phyloP scores from a whole-genome alignment of 345 rosid genomes.

The Stellera chamaejasme region DNA sequence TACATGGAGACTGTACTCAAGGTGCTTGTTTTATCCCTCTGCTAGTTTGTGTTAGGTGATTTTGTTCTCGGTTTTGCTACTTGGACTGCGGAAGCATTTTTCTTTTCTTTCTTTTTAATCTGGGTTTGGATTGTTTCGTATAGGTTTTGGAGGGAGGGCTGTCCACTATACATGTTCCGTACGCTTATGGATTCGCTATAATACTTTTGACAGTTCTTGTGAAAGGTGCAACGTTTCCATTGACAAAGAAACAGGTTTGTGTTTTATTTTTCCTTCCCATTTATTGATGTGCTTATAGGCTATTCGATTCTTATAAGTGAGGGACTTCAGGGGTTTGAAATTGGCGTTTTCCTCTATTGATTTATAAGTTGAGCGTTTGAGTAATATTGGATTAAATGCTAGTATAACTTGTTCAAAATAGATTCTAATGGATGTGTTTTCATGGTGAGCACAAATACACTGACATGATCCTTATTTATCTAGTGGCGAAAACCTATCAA shows the following conservation, averaged over 20 bases:
- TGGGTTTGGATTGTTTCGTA: slow-evolving; percentile 1
- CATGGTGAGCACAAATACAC: too few relatives aligned
- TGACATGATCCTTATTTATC: too few relatives aligned
- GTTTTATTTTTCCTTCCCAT: too few relatives aligned
- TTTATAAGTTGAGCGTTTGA: background rate
- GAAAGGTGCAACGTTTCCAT: slow-evolving; percentile 88
- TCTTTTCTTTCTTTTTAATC: background rate
- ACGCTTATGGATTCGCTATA: slow-evolving; percentile 89
- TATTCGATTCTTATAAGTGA: too few relatives aligned
- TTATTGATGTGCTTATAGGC: too few relatives aligned
- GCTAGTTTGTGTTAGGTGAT: background rate
- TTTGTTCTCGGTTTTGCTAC: background rate
- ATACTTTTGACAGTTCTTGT: slow-evolving; percentile 82
- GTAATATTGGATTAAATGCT: too few relatives aligned
- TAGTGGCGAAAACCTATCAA: too few relatives aligned
- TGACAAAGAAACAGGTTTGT: slow-evolving; percentile 91
- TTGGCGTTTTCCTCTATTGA: background rate
- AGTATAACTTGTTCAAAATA: too few relatives aligned
- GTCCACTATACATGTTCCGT: slow-evolving; percentile 66
- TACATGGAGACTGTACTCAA: slow-evolving; percentile 77
- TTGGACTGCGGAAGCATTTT: background rate
- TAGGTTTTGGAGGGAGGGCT: slow-evolving; percentile 86
- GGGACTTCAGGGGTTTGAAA: background rate
- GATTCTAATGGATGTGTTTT: too few relatives aligned
- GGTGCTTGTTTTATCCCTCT: slow-evolving; percentile 24